Base-by-base conservation (phyloP, 768 basidiomycete species). In the Boletus sp. region DNA sequence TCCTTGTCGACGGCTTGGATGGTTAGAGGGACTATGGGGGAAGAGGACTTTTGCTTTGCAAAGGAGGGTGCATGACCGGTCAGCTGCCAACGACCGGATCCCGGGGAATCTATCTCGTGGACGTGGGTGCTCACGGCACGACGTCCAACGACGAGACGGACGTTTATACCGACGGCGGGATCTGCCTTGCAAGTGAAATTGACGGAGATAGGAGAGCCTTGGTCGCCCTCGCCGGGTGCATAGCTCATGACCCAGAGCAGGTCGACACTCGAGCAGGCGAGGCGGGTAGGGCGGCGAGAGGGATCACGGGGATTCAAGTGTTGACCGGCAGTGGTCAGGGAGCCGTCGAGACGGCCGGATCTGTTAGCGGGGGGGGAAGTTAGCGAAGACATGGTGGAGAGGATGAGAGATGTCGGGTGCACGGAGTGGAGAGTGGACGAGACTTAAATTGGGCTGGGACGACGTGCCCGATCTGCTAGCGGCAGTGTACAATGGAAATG, bases 81-180 rank as follows among this genome's bases (percentile, higher is more conserved):
- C 48, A 90, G 80, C 64, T 85, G 82, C 85, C 83, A 88, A 43
- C 77, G 72, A 32, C 80, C 82, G 51, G 76, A 77, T 8, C 75
- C 70, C 1, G 74, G 65, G 13, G 73, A 64, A n/a, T 75, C 73
- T 0, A 85, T 64, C 60, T 81, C 78, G 41, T 76, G 75, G 29
- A 93, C 86, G 13, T 78, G 78, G 0, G 91, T 93, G 33, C 76
- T 75, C 25, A 93, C 78, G 3, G 89, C 81, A 57, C 80, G 83
- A 55, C 76, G 69, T 30, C 86, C 90, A 58, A 93, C 76, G 61
- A 92, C 83, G 58, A 93, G 82, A 48, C 91, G 83, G 23, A 92
- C 80, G 55, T 79, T 83, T 35, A 88, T 77, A 1, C 59, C 69
- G 3, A 62, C 1, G 4, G 59, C 59, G 0, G 63, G 49, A 13